Conservation (phyloP, 2,329 filamentous ascomycete species). For the Penicillium sp. region DNA sequence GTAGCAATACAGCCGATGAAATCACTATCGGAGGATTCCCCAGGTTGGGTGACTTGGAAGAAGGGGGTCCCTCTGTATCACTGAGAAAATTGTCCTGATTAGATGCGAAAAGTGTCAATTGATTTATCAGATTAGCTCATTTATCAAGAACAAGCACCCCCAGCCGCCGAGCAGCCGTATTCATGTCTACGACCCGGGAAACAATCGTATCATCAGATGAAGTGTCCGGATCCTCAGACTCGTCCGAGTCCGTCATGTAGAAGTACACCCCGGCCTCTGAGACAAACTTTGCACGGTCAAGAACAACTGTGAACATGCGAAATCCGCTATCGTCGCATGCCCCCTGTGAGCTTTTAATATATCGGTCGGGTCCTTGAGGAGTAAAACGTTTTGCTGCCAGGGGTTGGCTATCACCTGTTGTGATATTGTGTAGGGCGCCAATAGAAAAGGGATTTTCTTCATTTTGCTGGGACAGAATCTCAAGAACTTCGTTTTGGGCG, state of each 20-base stretch:
- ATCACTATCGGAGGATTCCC: too few relatives aligned
- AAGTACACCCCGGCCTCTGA: constrained; percentile 16
- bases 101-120: neutral
- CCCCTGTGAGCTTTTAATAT: neutral
- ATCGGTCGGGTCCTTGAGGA: neutral
- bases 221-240: neutral
- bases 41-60: too few relatives aligned
- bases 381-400: constrained; percentile 3
- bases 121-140: constrained; percentile 6
- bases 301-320: constrained; percentile 15
- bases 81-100: neutral
- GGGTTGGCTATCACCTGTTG: neutral
- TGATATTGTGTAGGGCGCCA: constrained; percentile 14
- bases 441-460: constrained; percentile 7
- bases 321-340: neutral
- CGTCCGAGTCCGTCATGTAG: neutral
- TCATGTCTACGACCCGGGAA: constrained; percentile 10
- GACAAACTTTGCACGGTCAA: constrained; percentile 18
- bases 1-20: too few relatives aligned
- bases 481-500: constrained; percentile 10
- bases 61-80: too few relatives aligned
- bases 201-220: constrained; percentile 11
- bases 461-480: constrained; percentile 6
- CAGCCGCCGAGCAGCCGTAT: constrained; percentile 14
- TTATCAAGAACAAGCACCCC: constrained; percentile 13